Conservation (phyloP, 1,139 yeast species). For the Blastobotrys apis region DNA sequence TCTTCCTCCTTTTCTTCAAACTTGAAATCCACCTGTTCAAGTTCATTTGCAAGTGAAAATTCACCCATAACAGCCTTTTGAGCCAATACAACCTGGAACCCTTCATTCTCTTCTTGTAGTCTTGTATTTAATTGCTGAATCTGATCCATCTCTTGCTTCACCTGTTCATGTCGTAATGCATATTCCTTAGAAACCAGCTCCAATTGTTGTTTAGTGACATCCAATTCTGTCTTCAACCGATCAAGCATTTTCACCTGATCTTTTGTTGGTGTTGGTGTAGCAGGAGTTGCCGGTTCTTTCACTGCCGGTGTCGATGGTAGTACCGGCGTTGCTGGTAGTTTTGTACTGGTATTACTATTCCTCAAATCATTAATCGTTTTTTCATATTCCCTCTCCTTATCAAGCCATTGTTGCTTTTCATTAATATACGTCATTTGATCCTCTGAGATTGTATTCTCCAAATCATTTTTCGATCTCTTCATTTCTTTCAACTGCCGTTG, state of each 20-base stretch:
- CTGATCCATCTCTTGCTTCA: conserved; percentile 30
- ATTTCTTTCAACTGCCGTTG: conserved; percentile 25
- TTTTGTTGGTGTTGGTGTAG: conserved; percentile 1
- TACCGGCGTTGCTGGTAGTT: not conserved
- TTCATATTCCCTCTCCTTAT: conserved; percentile 29
- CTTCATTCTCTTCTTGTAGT: conserved; percentile 35
- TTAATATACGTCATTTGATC: conserved; percentile 33
- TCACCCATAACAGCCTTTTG: conserved; percentile 33
- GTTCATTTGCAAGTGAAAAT: conserved; percentile 28
- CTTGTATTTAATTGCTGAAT: conserved; percentile 28
- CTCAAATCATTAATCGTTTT: conserved; percentile 22
- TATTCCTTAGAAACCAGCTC: conserved; percentile 33
- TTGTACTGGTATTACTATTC: not conserved
- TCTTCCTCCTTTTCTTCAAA: conserved; percentile 4
- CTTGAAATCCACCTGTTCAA: conserved; percentile 6
- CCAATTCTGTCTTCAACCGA: conserved; percentile 25
- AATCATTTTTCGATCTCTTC: conserved; percentile 24
- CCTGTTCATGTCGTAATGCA: conserved; percentile 27
- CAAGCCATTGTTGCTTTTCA: conserved; percentile 34
- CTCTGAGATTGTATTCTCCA: conserved; percentile 26
- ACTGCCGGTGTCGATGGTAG: conserved; percentile 8
- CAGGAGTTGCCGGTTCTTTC: conserved; percentile 2
- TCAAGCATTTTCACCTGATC: conserved; percentile 18
- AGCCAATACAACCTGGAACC: conserved; percentile 34
- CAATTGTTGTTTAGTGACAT: conserved; percentile 29